Base-by-base conservation (phyloP, 305 asterid species). In the Coffea humblotiana region DNA sequence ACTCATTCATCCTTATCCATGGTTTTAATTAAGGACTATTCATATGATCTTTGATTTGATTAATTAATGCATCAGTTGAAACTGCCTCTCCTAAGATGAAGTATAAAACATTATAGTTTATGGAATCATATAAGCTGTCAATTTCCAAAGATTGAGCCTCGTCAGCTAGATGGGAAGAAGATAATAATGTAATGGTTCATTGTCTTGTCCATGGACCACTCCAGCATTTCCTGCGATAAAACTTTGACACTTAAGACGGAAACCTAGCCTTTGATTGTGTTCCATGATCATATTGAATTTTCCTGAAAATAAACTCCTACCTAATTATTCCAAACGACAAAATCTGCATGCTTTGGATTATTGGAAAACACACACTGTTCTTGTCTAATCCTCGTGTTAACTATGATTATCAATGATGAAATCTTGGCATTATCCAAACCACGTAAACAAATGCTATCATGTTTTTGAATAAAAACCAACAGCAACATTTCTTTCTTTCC, bases 231-330 rank as follows among this genome's bases (percentile, higher is more conserved):
- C 69, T 14, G 63, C 67, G 40, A 52, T 52, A 3, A 66, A 27
- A 18, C n/a, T 48, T 66, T 14, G 25, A 60, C 32, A 56, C 54
- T 56, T 56, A 60, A 69, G 15, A 60, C 4, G 58, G 51, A 35
- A 58, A 43, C 77, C 71, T 16, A 40, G 45, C 13, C 15, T 12
- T 72, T n/a, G 76, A 12, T 47, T 27, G 52, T 72, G 60, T 25
- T 61, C 60, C 12, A 19, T 56, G 51, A 73, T 80, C 48, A 74
- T 65, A 40, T 40, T 5, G 43, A 40, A 3, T 40, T 40, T 40
- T 40, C 51, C 65, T 63, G 75, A 80, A 51, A 80, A 52, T 48
- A 66, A 54, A 68, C 25, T 75, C 72, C 71, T 49, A 71, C 79
- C 76, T 81, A 76, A 68, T 40, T 60, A 35, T 4, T 67, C 56